Evolutionary conservation across 2,329 filamentous ascomycete species (phyloP).

Genomic region (Colletotrichum sp.): DNA sequence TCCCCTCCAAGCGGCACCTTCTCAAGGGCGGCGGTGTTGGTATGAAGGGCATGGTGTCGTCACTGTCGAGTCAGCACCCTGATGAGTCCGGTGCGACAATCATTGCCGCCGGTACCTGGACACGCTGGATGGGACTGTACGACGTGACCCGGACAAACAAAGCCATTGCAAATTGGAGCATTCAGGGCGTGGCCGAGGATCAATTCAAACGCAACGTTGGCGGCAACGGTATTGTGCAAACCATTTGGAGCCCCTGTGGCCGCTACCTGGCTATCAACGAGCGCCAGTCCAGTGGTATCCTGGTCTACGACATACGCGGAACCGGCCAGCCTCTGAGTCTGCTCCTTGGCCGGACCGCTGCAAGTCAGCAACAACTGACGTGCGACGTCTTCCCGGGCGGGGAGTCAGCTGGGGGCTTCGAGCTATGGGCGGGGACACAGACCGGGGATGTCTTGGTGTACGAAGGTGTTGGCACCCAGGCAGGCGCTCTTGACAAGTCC

Average conservation of each 20-base stretch:
- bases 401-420: slow-evolving; percentile 48
- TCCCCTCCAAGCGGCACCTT: slow-evolving; percentile 63
- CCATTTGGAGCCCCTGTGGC: slow-evolving; percentile 67
- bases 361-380: slow-evolving; percentile 60
- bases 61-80: slow-evolving; percentile 52
- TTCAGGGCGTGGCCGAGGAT: slow-evolving; percentile 58
- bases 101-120: slow-evolving; percentile 68
- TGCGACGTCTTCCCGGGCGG: slow-evolving; percentile 58
- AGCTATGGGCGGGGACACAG: slow-evolving; percentile 66
- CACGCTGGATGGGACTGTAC: slow-evolving; percentile 66
- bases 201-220: slow-evolving; percentile 44
- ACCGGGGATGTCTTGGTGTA: slow-evolving; percentile 62
- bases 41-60: slow-evolving; percentile 66
- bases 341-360: slow-evolving; percentile 53
- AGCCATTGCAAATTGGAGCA: slow-evolving; percentile 63
- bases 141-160: slow-evolving; percentile 60
- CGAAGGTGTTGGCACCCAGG: slow-evolving; percentile 56
- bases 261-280: slow-evolving; percentile 68
- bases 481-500: slow-evolving; percentile 46
- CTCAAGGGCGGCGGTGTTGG: slow-evolving; percentile 66
- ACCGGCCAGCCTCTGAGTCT: slow-evolving; percentile 61
- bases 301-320: slow-evolving; percentile 69
- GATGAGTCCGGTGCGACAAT: slow-evolving; percentile 40
- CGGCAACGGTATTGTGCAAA: slow-evolving; percentile 68
- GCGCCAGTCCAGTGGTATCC: slow-evolving; percentile 56